Evolutionary conservation across 768 basidiomycete genomes (phyloP), one percentile per base, ranked within the genome.

Genomic region (Lactarius sanguifluus): DNA sequence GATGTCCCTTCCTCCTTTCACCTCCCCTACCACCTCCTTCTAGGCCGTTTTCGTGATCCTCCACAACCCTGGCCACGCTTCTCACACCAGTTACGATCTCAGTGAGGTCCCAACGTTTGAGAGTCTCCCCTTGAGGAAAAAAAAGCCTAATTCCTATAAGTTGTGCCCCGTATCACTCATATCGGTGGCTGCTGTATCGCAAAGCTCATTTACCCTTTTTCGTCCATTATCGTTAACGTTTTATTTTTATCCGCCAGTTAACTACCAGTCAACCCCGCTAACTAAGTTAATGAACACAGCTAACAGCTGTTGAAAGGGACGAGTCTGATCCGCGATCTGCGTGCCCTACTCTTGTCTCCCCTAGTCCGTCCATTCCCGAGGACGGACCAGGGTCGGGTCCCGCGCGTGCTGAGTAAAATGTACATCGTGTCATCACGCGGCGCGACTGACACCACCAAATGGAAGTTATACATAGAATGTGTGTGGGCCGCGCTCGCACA

Each of bases 141-240:
- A 52, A 52, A 52, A 52, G 50, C 50, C 50, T 52, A 52, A 52
- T 25, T 15, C 23, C 50, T 28, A 52, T 18, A 50, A 50, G 47
- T 50, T 50, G 47, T n/a, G 13, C 47, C 47, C 47, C 23, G 23
- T 50, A 50, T 50, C 47, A 25, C 50, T 52, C 50, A 25, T 50
- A 25, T 52, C 50, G 23, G 47, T 52, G 50, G 50, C 23, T 52
- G 15, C n/a, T 23, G 23, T 52, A 25, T 36, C 28, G 8, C 45
- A 36, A 47, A 40, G n/a, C 25, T 47, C 61, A 66, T 66, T 62
- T 66, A 66, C 62, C 61, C 61, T 58, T 66, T 65, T 66, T 30
- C 20, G n/a, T 50, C 30, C 28, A 32, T 57, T 12, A n/a, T 32
- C 25, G 23, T 52, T 15, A 15, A 28, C 0, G 28, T 64, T 57